Base-by-base conservation (phyloP, 2,329 filamentous ascomycete species). In the Nothophoma quercina region DNA sequence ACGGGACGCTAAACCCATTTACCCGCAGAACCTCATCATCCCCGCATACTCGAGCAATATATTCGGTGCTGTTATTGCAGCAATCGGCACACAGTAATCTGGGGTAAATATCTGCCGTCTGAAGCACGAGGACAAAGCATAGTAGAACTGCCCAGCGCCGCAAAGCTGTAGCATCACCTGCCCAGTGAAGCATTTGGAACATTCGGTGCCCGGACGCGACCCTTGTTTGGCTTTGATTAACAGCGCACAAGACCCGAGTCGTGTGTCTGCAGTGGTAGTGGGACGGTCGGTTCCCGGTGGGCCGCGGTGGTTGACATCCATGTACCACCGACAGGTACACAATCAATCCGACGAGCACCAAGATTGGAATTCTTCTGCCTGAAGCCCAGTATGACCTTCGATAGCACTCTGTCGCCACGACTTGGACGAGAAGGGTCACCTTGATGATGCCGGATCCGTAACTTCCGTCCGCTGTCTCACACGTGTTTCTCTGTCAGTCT, bases 11-110 rank as follows among this genome's bases (percentile, higher is more conserved):
- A 58, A 49, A 30, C 40, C 29, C 55, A 42, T 51, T 56, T 52
- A 61, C 33, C 58, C 56, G 56, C 56, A 44, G 46, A 48, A 53
- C 55, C 45, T 56, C 62, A 49, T 66, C 67, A 58, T 63, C 68
- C 68, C 68, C 68, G 64, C 68, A 68, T 65, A 52, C 36, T 51
- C 41, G 23, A 49, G 58, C 59, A 65, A 71, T 72, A 56, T 70
- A 65, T 56, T 49, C 60, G 62, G 59, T 60, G 57, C 69, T 66
- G 68, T 71, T 61, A 23, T 49, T 67, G 65, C 62, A 56, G 54
- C 56, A 33, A 43, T 43, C 43, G 39, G 44, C 43, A 35, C 50
- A 39, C 26, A 43, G 50, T 28, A 53, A 60, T 62, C 67, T 67
- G 64, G 69, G 67, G 67, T 66, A 68, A 61, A 42, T 55, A 25